These are phyloP conservation scores for Streptanthus diversifolius DNA, from an alignment of 345 rosid genomes.

Conservation along the genomic window DNA sequence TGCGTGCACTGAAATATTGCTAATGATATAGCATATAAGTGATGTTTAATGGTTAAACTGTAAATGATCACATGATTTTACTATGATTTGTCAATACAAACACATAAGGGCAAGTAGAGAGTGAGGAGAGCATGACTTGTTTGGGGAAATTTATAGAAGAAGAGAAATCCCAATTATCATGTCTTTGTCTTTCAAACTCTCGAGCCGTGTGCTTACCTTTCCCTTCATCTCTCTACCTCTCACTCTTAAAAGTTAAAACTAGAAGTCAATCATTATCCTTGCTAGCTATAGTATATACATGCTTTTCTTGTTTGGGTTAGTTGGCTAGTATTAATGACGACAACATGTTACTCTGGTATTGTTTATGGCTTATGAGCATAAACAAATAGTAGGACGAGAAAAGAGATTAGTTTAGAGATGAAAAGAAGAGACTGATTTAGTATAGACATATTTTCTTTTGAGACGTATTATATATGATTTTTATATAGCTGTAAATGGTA, in stretches of 20 bases:
- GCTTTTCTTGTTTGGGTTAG: neutral
- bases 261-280: conserved; percentile 28
- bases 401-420: neutral
- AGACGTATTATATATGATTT: neutral
- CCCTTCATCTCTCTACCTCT: conserved; percentile 10
- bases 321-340: neutral
- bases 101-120: conserved; percentile 2
- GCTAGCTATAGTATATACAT: conserved; percentile 8
- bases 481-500: neutral
- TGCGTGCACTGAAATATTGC: conserved; percentile 3
- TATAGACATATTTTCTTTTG: neutral
- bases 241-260: neutral
- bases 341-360: neutral
- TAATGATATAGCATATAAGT: neutral
- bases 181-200: conserved; percentile 27
- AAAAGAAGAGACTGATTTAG: neutral
- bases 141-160: conserved; percentile 27
- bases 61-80: conserved; percentile 15
- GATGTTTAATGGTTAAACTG: neutral
- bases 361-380: neutral
- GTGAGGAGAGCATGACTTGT: conserved; percentile 26
- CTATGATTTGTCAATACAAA: conserved; percentile 8
- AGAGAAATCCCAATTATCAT: conserved; percentile 29
- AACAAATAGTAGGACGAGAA: neutral
- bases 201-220: conserved; percentile 34